A percentile compares a stretch with the other conserved stretches of the same genome.
Conservation (phyloP, 139 green algal genomes). For the Chlorella sp. region DNA sequence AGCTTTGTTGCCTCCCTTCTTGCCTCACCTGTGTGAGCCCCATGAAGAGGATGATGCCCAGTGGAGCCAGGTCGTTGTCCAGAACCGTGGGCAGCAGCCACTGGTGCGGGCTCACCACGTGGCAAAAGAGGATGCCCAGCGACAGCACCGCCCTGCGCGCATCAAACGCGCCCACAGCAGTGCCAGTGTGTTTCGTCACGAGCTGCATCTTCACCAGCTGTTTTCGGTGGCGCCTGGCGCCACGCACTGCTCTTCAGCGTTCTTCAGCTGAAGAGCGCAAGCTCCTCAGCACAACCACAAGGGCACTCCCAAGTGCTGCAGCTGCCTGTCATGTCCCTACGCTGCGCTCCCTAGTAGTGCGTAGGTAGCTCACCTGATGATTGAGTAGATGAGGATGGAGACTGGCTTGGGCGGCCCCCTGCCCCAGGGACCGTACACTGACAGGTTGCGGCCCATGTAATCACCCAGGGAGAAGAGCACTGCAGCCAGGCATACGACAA, state of each 20-base stretch:
- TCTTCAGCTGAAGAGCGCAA: too few relatives aligned
- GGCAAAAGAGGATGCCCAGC: constrained; percentile 32
- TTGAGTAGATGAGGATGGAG: constrained; percentile 18
- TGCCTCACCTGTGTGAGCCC: constrained; percentile 27
- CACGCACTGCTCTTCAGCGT: too few relatives aligned
- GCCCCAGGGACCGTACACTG: constrained; percentile 26
- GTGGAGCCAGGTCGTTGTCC: constrained; percentile 20
- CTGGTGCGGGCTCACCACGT: constrained; percentile 28
- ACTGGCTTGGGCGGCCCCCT: constrained; percentile 27
- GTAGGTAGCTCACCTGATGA: background rate
- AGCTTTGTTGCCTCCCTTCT: too few relatives aligned
- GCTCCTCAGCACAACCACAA: too few relatives aligned
- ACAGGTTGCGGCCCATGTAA: constrained; percentile 28
- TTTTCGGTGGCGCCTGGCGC: too few relatives aligned
- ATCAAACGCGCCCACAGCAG: background rate
- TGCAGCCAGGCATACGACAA: background rate
- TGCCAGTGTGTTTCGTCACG: too few relatives aligned
- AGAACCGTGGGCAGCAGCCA: constrained; percentile 30
- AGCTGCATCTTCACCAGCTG: too few relatives aligned
- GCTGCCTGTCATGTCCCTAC: too few relatives aligned
- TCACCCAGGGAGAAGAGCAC: constrained; percentile 33
- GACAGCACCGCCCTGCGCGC: constrained; percentile 13
- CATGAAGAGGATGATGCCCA: constrained; percentile 23
- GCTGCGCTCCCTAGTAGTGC: too few relatives aligned
- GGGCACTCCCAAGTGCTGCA: too few relatives aligned